phyloP scores from a whole-genome alignment of 306 rosid genomes.

The Senna siamea region DNA sequence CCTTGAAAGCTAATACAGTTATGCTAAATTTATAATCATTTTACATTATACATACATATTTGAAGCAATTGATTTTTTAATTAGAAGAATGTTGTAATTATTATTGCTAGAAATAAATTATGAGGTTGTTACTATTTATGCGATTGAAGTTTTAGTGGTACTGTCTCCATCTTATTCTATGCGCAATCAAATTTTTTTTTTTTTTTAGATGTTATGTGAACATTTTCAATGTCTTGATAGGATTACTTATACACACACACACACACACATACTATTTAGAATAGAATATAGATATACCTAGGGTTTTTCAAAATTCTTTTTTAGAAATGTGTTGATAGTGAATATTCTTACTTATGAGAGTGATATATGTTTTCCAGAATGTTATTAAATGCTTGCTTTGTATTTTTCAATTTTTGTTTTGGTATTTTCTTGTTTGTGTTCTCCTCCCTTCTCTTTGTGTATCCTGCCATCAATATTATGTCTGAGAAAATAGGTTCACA shows the following conservation, averaged over 20 bases:
- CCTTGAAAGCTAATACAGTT: constrained; percentile 23
- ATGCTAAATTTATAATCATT: constrained; percentile 22
- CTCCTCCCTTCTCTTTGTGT: not conserved
- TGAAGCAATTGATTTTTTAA: not conserved
- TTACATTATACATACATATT: constrained; percentile 1
- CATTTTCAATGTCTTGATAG: not conserved
- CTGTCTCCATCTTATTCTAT: constrained; percentile 30
- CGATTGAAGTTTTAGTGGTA: constrained; percentile 18
- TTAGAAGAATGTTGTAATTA: constrained; percentile 16
- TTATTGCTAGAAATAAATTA: not conserved
- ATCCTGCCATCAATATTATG: not conserved
- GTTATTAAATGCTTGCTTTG: not conserved
- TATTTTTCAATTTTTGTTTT: not conserved
- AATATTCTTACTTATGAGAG: constrained; percentile 8
- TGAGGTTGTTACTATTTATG: constrained; percentile 1
- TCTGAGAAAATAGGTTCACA: not conserved
- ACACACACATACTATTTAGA: no score
- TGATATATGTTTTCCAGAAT: constrained; percentile 10
- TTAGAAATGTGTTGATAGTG: constrained; percentile 14
- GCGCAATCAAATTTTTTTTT: constrained; percentile 15
- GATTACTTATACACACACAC: not conserved
- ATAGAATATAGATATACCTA: not conserved
- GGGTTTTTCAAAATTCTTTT: constrained; percentile 20
- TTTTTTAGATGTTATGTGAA: no score
- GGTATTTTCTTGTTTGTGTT: not conserved